Evolutionary conservation across 768 basidiomycete species (phyloP).

Genomic region (Megacollybia marginata): DNA sequence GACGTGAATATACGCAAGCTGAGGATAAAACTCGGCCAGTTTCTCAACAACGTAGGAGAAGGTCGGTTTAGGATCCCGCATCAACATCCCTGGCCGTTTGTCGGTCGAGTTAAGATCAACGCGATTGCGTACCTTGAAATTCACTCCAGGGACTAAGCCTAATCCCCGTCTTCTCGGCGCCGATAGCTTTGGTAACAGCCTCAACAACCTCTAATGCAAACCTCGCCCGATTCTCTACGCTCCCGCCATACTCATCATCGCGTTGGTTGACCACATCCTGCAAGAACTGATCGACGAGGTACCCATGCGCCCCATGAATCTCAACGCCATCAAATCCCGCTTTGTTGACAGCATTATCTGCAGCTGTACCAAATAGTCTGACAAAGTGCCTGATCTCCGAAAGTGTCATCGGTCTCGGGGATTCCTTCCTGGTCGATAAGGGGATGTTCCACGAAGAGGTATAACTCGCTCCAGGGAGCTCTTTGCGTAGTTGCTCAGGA

Average conservation of each 20-base stretch:
- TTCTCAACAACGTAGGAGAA: conserved; percentile 19
- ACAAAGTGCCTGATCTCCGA: conserved; percentile 22
- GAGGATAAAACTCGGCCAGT: conserved; percentile 15
- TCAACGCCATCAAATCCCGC: conserved; percentile 52
- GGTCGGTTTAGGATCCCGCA: conserved; percentile 18
- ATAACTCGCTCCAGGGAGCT: conserved; percentile 1
- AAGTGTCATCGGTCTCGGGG: conserved; percentile 7
- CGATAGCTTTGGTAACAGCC: conserved; percentile 39
- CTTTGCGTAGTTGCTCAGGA: neutral
- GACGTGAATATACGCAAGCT: conserved; percentile 31
- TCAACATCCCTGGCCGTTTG: conserved; percentile 17
- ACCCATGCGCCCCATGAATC: conserved; percentile 17
- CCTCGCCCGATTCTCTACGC: conserved; percentile 60
- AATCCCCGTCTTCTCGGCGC: conserved; percentile 19
- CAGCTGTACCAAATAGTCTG: conserved; percentile 20
- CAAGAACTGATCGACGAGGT: conserved; percentile 21
- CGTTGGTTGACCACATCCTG: conserved; percentile 47
- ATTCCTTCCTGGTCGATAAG: conserved; percentile 2
- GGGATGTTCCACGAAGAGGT: conserved; percentile 15
- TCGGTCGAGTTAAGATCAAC: neutral
- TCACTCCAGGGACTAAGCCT: conserved; percentile 12
- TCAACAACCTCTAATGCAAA: conserved; percentile 58
- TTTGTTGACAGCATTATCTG: conserved; percentile 17
- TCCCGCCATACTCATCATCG: conserved; percentile 67
- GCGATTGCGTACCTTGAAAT: conserved; percentile 1